Percentiles rank a stretch among this genome's conserved stretches.
These are phyloP conservation scores for Dendrocalamus sinicus DNA, from an alignment of 176 grass and related monocot species.

Conservation along the genomic window DNA sequence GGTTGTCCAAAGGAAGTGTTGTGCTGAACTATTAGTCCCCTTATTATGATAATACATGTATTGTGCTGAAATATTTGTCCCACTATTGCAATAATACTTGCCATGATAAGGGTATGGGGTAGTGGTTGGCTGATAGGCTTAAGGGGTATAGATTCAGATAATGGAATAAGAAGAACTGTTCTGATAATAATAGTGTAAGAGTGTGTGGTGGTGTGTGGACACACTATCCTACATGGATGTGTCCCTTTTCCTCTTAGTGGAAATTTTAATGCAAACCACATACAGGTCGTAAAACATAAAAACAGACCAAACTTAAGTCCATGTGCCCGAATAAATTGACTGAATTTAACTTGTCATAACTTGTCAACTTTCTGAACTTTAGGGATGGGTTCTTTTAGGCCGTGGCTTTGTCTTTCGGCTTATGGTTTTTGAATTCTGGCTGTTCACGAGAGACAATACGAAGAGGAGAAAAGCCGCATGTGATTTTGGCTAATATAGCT, in stretches of 20 bases:
- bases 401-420: too few relatives aligned
- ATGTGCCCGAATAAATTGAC: constrained; percentile 14
- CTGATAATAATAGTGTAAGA: not conserved
- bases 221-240: not conserved
- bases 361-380: not conserved
- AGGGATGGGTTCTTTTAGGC: too few relatives aligned
- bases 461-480: too few relatives aligned
- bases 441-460: too few relatives aligned
- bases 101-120: constrained; percentile 9
- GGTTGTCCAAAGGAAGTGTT: constrained; percentile 27
- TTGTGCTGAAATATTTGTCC: constrained; percentile 16
- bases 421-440: too few relatives aligned
- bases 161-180: constrained; percentile 12
- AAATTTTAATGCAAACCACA: constrained; percentile 26
- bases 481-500: too few relatives aligned
- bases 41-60: not conserved
- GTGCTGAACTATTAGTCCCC: constrained; percentile 1
- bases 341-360: not conserved
- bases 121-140: constrained; percentile 29
- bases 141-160: constrained; percentile 23
- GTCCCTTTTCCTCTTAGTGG: constrained; percentile 12
- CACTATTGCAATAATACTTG: not conserved
- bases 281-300: constrained; percentile 22
- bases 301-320: constrained; percentile 6
- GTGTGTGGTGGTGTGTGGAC: not conserved